Conservation (phyloP, 2,329 filamentous ascomycete species). For the Dichotomopilus funicola region DNA sequence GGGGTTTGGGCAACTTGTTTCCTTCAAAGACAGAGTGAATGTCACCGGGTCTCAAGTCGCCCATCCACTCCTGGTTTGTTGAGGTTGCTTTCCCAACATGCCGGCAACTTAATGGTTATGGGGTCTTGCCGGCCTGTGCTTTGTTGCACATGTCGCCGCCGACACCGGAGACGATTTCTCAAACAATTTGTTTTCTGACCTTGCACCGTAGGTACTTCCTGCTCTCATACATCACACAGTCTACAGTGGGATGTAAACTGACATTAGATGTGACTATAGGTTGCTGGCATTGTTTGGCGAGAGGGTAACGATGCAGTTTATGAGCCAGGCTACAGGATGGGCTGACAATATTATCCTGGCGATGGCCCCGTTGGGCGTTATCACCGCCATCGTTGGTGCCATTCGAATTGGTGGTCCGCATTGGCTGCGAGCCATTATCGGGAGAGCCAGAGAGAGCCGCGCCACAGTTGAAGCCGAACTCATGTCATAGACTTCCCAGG, state of each 20-base stretch:
- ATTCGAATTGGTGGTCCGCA: not conserved
- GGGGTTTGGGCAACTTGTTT: too few species aligned
- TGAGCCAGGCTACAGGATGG: not conserved
- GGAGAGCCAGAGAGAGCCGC: not conserved
- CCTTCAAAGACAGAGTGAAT: too few species aligned
- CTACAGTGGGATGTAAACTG: too few species aligned
- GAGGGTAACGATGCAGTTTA: not conserved
- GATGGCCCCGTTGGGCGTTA: not conserved
- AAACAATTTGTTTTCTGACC: not conserved
- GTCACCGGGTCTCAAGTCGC: too few species aligned
- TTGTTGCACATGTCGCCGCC: not conserved
- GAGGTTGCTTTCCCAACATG: too few species aligned
- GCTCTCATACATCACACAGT: too few species aligned
- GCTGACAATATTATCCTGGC: not conserved
- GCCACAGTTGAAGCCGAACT: not conserved
- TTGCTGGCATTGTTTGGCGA: not conserved
- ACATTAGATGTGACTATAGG: not conserved
- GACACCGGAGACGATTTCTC: not conserved
- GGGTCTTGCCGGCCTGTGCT: not conserved
- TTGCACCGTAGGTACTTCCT: not conserved
- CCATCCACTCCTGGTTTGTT: too few species aligned
- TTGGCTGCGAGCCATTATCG: not conserved
- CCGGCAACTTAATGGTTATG: too few species aligned
- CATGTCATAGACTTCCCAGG: not conserved
- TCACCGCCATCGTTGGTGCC: not conserved